A percentile compares a stretch with the other conserved stretches of the same genome.
Conservation (phyloP, 208 protist genomes). For the Chromosphaera perkinsii region DNA sequence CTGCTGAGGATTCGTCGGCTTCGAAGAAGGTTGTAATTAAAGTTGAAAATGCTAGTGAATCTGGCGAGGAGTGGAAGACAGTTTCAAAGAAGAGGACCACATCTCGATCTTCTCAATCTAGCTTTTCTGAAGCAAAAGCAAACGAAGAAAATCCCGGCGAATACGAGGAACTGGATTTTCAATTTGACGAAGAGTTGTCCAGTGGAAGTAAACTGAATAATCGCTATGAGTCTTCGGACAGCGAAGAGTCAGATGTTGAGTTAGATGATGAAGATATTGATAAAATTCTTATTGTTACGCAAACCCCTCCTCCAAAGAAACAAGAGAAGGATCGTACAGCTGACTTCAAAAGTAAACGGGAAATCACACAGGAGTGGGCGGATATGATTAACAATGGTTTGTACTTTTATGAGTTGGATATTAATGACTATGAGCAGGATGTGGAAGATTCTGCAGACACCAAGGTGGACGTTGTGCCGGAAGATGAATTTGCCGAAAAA, state of each 20-base stretch:
- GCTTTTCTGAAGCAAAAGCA: no score
- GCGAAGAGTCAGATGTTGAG: not conserved
- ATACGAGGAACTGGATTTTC: conserved; percentile 34
- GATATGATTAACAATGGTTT: conserved; percentile 51
- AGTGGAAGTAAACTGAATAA: not conserved
- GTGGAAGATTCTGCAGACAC: no score
- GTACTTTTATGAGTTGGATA: conserved; percentile 53
- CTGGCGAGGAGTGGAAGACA: no score
- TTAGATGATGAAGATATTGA: conserved; percentile 36
- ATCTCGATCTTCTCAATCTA: no score
- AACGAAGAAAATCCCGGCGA: no score
- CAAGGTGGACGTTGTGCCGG: no score
- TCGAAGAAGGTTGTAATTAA: no score
- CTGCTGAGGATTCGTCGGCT: no score
- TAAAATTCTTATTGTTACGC: conserved; percentile 54
- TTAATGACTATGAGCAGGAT: conserved; percentile 26
- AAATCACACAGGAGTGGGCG: conserved; percentile 27
- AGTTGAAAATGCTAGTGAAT: no score
- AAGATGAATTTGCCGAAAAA: no score
- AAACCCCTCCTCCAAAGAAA: conserved; percentile 31
- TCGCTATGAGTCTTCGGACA: not conserved
- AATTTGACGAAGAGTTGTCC: conserved; percentile 42
- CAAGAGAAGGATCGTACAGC: not conserved
- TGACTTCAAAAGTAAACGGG: conserved; percentile 6
- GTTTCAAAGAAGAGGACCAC: no score